Base-by-base conservation (phyloP, 805 yeast genomes). In the Myxozyma nipponensis region DNA sequence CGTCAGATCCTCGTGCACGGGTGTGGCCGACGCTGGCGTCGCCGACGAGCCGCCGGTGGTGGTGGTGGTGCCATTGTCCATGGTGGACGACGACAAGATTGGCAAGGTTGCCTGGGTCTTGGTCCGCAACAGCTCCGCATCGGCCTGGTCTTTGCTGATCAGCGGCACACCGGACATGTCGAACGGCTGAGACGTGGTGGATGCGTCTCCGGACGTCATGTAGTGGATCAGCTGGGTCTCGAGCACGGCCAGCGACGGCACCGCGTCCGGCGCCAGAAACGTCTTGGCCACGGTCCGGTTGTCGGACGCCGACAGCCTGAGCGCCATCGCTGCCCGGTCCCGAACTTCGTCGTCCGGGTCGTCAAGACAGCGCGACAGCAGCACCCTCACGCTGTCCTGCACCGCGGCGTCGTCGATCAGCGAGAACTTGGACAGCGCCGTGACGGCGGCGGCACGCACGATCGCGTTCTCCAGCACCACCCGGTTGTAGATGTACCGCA, bases 301-400 rank as follows among this genome's bases (percentile, higher is more conserved):
- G 32, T 28, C 13, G 23, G 71, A 70, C 28, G 66, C 65, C 6
- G 71, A 64, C 54, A 89, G 79, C 57, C 80, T 77, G 64, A 91
- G 76, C 1, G 95, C 83, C 60, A 91, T 74, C 2, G 95, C 85
- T 7, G 98, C 97, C 67, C 98, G 83, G 67, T 91, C 98, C 74
- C 98, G 87, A 30, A 93, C 98, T 71, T 91, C 98, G 69, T 91
- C 98, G 67, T 91, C 96, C 40, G 76, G 78, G 69, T 91, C 98
- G 58, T 79, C 85, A 46, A 89, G 77, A 60, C 95, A 88, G 72
- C 97, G 82, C 53, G 77, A 76, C 60, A 93, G 77, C 61, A 93
- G 76, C 53, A 85, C 84, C 60, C 77, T 76, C 61, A 91, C 85
- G 47, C 89, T 84, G 56, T 77, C 75, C 47, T 78, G 72, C 55